Conservation (phyloP, 306 rosid genomes). For the apple (Malus domestica) region DNA sequence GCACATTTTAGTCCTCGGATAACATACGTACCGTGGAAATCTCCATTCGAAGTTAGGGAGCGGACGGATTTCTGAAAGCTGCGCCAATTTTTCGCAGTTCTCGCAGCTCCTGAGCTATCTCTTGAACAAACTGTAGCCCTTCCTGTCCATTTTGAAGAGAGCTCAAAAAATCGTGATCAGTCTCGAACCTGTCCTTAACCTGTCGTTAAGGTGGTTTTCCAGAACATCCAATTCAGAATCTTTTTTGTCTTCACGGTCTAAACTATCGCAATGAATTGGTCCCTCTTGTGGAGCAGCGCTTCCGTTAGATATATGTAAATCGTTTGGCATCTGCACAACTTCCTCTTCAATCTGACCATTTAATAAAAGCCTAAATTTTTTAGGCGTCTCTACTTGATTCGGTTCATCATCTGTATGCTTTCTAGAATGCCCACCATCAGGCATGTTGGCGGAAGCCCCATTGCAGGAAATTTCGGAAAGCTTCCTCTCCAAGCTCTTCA, state of each 20-base stretch:
- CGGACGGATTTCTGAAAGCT: constrained; percentile 32
- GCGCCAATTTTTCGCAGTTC: constrained; percentile 49
- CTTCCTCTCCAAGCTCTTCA: constrained; percentile 57
- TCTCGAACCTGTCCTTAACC: constrained; percentile 74
- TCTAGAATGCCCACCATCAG: constrained; percentile 22
- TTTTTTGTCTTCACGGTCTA: constrained; percentile 18
- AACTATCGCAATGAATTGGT: constrained; percentile 20
- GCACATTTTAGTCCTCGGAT: background rate
- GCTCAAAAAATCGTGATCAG: constrained; percentile 60
- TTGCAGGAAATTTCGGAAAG: constrained; percentile 29
- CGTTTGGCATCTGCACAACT: constrained; percentile 18
- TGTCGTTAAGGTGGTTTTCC: constrained; percentile 53
- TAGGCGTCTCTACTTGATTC: constrained; percentile 26
- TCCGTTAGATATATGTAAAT: constrained; percentile 24
- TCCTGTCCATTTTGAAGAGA: constrained; percentile 52
- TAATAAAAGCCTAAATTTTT: constrained; percentile 22
- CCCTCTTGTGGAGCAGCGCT: constrained; percentile 23
- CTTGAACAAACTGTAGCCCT: constrained; percentile 51
- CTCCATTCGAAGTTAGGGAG: constrained; percentile 12
- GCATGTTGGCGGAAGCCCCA: constrained; percentile 11
- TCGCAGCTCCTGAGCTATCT: constrained; percentile 53
- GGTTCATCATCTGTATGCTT: constrained; percentile 21
- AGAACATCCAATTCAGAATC: constrained; percentile 35
- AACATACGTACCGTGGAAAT: constrained; percentile 14
- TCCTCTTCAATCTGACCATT: constrained; percentile 31